Evolutionary conservation across 495 filamentous ascomycete genomes (phyloP), one percentile per base, ranked within the genome.

Genomic region (Hypoxylon crocopeplum): DNA sequence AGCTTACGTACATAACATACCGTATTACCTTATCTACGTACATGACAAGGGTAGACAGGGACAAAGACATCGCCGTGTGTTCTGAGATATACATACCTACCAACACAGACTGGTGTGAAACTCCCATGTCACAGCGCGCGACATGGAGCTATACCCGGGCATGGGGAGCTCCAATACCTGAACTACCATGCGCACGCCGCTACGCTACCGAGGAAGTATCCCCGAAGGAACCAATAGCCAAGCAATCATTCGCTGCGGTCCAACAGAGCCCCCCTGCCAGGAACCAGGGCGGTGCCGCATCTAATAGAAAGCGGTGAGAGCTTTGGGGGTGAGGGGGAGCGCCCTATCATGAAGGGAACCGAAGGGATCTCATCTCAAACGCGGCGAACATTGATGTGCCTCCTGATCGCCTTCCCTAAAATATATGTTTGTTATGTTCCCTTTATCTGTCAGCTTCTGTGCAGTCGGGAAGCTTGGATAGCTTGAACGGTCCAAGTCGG

Each of bases 351-450:
- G 32, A 12, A 12, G 32, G 12, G 15, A 5, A 19, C 13, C 34
- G n/a, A 38, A 13, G 25, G 10, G 5, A n/a, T n/a, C n/a, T n/a
- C 19, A 46, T 60, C 48, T 60, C 56, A 60, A 60, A 60, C 56
- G 36, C 25, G 17, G 50, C 7, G 24, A 13, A 29, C 45, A 49
- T 58, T 38, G 24, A 41, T 1, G 32, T 42, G 22, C 44, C 57
- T 49, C 57, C 57, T 61, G 57, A 61, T 61, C 57, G 21, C 12
- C 57, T 36, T 54, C 19, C 40, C 39, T 25, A 3, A 21, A 19
- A 21, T 16, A 34, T 47, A 7, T 17, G 12, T n/a, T 29, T 4
- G 8, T 7, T 19, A 15, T 12, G 46, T 3, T 11, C 17, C 11
- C 47, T 21, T 30, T n/a, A n/a, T n/a, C n/a, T n/a, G n/a, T n/a